These are phyloP conservation scores for Osmanthus fragrans DNA, from an alignment of 257 asterid species.

Conservation along the genomic window DNA sequence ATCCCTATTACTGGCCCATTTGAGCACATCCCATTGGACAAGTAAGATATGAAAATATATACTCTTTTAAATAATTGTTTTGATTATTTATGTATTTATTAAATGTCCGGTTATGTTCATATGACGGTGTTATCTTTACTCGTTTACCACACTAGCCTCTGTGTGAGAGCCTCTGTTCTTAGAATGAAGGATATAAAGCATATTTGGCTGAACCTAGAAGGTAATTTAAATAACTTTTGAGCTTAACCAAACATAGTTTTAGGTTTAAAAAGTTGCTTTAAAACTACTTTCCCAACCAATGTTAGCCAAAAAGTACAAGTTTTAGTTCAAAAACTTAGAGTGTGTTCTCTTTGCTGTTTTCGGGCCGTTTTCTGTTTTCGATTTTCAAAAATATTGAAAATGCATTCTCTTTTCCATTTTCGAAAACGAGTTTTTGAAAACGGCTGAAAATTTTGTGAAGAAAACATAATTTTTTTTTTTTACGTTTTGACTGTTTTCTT, in stretches of 20 bases:
- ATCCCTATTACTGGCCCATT: constrained; percentile 86
- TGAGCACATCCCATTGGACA: constrained; percentile 86
- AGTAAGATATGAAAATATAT: constrained; percentile 49
- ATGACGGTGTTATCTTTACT: background rate
- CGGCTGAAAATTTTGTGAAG: too few species aligned
- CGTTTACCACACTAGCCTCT: background rate
- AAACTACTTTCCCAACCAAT: background rate
- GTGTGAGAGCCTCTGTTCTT: background rate
- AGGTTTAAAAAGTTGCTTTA: background rate
- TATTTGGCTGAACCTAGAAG: background rate
- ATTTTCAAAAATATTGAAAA: too few species aligned
- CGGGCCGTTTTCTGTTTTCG: too few species aligned
- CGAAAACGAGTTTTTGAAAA: too few species aligned
- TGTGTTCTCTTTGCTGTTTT: too few species aligned
- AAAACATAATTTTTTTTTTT: too few species aligned
- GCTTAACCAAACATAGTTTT: background rate
- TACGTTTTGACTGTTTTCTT: too few species aligned
- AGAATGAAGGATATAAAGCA: background rate
- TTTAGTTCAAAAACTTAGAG: background rate
- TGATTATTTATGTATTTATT: background rate
- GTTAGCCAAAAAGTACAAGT: background rate
- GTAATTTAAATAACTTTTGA: background rate
- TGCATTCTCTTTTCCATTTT: too few species aligned
- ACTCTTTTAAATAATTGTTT: background rate
- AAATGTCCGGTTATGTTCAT: background rate